Evolutionary conservation across 805 yeast species (phyloP), one percentile per base, ranked within the genome.

Genomic region (Metschnikowia lunata): DNA sequence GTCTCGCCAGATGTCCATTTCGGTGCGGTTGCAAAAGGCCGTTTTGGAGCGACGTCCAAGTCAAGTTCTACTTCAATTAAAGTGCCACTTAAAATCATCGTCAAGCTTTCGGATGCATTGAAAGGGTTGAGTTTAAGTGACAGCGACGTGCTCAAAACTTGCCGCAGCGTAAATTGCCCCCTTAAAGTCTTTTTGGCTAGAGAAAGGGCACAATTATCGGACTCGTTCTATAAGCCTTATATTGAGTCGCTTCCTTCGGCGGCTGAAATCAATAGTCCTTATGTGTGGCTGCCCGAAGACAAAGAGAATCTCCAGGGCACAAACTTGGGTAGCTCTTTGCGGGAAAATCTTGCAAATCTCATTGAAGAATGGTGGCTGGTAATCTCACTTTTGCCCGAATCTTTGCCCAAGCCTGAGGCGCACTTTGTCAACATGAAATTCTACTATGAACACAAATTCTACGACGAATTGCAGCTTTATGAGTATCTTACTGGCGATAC

Each of bases 311-410:
- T 89, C 9, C 67, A 72, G 35, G 90, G 90, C 0, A 83, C 96
- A 0, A 90, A 88, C 58, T 69, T 87, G 26, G 76, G 74, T n/a
- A 65, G 74, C 35, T 72, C 82, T 1, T 59, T 83, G 30, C 69
- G 72, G 18, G 71, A 71, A n/a, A 73, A 75, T 35, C 58, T 79
- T 28, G 58, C 56, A 4, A 56, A 57, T 4, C 60, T 82, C 44
- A 62, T 81, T 5, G 77, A 77, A 35, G 91, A 85, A 57, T 88
- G 90, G 91, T 55, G 73, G 71, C 59, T 56, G 45, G 46, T 61
- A 10, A 54, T 69, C 27, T 61, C 59, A 32, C 37, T 56, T 15
- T 44, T 70, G 30, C 72, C 72, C 0, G 63, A 64, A 26, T 45
- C 51, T 1, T 12, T 61, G 1, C 46, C 57, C 1, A 61, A 64